Evolutionary conservation across 495 filamentous ascomycete genomes (phyloP), one percentile per base, ranked within the genome.

Genomic region (Annulohypoxylon bovei): DNA sequence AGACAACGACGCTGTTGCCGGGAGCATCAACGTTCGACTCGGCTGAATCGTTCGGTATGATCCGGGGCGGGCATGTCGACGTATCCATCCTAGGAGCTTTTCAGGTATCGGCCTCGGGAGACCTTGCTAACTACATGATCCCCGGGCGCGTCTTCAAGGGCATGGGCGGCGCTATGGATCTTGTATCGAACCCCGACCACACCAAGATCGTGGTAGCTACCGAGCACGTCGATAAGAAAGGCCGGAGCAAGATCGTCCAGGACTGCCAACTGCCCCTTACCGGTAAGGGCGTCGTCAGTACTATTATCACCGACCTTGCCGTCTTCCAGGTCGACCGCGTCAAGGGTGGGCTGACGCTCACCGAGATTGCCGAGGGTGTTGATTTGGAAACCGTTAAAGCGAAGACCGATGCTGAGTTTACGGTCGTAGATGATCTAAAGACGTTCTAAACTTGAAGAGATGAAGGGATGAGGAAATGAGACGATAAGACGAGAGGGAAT

Each of bases 121-220:
- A 89, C 70, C 69, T 89, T 50, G 87, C 87, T 18, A 89, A 89
- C 73, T 89, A 87, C 77, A 89, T 89, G 87, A 84, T 89, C 59
- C 87, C 87, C 0, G 87, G 87, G 14, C 88, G 88, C 75, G 80
- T 83, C 54, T 84, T 90, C 77, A 89, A 88, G 81, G 87, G 87
- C 22, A 88, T 89, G 82, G 87, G 87, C 44, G 87, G 87, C 8
- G 87, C 87, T 12, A 89, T 89, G 87, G 87, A 89, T 72, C 79
- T 89, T 30, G 86, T 88, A 14, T 85, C 81, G 20, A 88, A 88
- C 72, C 87, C 87, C 27, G 82, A 87, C 57, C 79, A 75, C 54
- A 89, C 87, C 46, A 88, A 88, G 78, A 86, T 89, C 60, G 86
- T 89, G 6, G 86, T 89, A 0, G 83, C 86, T 6, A 89, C 87